A percentile compares a stretch with the other conserved stretches of the same genome.
Evolutionary conservation across 139 green algal species (phyloP).

Genomic region (Picochlorum costavermella): DNA sequence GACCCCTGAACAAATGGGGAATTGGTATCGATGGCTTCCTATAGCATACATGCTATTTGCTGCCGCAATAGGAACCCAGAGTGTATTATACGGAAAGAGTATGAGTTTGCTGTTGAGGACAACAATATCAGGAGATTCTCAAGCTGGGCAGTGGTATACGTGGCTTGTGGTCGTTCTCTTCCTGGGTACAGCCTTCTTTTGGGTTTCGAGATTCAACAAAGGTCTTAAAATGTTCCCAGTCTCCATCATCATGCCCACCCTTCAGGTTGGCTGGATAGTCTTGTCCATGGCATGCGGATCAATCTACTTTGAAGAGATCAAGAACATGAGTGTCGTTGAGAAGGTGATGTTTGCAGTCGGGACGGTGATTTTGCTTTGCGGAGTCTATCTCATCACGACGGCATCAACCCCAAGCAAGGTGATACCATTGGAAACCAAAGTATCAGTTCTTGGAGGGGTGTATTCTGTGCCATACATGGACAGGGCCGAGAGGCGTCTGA

Average conservation of each 20-base stretch:
- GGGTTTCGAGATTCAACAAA: conserved; percentile 73
- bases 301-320: conserved; percentile 54
- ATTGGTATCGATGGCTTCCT: conserved; percentile 52
- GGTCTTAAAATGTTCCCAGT: conserved; percentile 71
- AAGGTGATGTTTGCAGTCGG: conserved; percentile 63
- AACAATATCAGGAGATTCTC: conserved; percentile 53
- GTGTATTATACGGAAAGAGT: conserved; percentile 75
- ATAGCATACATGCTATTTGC: conserved; percentile 68
- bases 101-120: conserved; percentile 71
- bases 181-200: conserved; percentile 60
- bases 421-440: too few relatives aligned
- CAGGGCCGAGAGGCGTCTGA: too few relatives aligned
- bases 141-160: conserved; percentile 74
- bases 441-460: too few relatives aligned
- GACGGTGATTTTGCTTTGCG: conserved; percentile 30
- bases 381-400: conserved; percentile 21
- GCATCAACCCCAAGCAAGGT: neutral
- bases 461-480: too few relatives aligned
- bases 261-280: conserved; percentile 82
- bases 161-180: conserved; percentile 64
- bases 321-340: neutral
- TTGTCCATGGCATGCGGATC: conserved; percentile 69
- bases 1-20: too few relatives aligned
- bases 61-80: conserved; percentile 72
- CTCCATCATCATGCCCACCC: conserved; percentile 75